Evolutionary conservation across 2,329 filamentous ascomycete genomes (phyloP).

Genomic region (Exophiala oligosperma): DNA sequence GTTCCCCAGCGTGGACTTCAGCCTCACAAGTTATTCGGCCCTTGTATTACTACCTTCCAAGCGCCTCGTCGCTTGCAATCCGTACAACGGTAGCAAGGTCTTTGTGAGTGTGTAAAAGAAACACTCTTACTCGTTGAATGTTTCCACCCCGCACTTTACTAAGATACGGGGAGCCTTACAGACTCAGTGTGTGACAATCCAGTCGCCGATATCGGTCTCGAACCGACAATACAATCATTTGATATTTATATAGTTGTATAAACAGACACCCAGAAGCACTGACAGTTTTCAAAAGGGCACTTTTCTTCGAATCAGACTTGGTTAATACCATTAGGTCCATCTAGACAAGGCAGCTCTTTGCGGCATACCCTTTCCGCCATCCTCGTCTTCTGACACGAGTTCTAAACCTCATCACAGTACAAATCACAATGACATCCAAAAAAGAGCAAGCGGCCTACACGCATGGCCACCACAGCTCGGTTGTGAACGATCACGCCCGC

Average conservation of each 20-base stretch:
- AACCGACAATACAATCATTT: neutral
- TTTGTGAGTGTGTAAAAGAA: too few species aligned
- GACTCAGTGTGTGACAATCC: neutral
- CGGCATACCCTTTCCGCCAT: too few species aligned
- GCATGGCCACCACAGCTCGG: conserved; percentile 39
- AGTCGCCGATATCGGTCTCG: conserved; percentile 7
- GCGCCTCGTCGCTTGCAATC: too few species aligned
- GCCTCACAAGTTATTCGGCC: too few species aligned
- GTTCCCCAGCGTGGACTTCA: too few species aligned
- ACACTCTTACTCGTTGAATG: neutral
- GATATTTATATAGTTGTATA: neutral
- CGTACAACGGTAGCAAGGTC: too few species aligned
- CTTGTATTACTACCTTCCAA: too few species aligned
- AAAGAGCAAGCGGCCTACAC: conserved; percentile 35
- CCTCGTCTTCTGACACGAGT: too few species aligned
- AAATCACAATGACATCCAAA: conserved; percentile 6
- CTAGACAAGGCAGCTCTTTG: too few species aligned
- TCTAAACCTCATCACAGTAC: too few species aligned
- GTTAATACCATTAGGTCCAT: too few species aligned
- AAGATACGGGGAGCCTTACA: neutral
- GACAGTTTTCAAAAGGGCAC: neutral
- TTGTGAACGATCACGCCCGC: conserved; percentile 37
- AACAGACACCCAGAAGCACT: neutral
- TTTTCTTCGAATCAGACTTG: neutral
- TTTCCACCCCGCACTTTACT: neutral